Evolutionary conservation across 75 land plant genomes (phyloP).

Genomic region (Cunninghamia lanceolata): DNA sequence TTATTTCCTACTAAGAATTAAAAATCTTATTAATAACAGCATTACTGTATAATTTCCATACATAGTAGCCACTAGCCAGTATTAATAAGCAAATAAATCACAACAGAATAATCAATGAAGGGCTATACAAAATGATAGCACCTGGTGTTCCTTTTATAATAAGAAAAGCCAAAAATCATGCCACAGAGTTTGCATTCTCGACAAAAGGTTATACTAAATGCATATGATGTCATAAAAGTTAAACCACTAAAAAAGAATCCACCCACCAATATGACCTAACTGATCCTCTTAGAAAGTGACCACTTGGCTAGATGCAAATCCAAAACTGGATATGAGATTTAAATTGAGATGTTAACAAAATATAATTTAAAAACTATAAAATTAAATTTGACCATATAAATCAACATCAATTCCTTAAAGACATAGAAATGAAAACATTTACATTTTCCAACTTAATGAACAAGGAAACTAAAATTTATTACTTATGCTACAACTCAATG

Average conservation of each 20-base stretch:
- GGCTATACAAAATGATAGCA: neutral
- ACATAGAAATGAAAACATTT: neutral
- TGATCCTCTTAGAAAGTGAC: neutral
- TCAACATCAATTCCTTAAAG: neutral
- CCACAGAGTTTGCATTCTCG: neutral
- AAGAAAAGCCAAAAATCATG: neutral
- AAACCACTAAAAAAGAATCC: neutral
- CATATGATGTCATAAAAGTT: no score
- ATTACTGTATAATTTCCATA: neutral
- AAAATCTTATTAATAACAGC: neutral
- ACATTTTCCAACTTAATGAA: neutral
- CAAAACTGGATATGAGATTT: neutral
- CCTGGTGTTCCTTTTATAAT: neutral
- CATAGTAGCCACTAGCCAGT: neutral
- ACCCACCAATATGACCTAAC: neutral
- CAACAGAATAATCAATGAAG: neutral
- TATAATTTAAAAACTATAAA: neutral
- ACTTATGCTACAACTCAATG: neutral
- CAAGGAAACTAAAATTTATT: neutral
- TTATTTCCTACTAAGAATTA: neutral
- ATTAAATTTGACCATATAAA: neutral
- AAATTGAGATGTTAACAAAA: neutral
- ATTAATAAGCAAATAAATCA: neutral
- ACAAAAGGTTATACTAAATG: no score
- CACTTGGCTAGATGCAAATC: neutral